Percentiles rank a stretch among this genome's conserved stretches.
These are phyloP conservation scores for Tephrocybe sp. DNA, from an alignment of 768 basidiomycete genomes.

Conservation along the genomic window DNA sequence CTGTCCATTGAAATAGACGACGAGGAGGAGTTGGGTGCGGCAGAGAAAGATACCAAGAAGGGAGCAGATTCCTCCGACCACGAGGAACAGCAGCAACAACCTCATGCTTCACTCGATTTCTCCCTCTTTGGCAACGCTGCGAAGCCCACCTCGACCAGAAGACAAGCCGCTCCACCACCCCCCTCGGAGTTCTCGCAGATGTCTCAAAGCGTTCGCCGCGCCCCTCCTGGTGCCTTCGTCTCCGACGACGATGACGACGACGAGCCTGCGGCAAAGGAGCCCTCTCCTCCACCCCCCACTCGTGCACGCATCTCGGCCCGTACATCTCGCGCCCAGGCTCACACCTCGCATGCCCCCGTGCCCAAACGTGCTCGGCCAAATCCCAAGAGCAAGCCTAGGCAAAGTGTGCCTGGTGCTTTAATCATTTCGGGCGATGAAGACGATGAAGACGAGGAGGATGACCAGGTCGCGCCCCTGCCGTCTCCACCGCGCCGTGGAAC, in stretches of 20 bases:
- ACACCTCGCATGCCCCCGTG: neutral
- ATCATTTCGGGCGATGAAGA: conserved; percentile 38
- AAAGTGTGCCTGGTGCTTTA: conserved; percentile 44
- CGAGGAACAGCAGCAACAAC: conserved; percentile 11
- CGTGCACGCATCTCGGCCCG: conserved; percentile 1
- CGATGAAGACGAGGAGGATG: conserved; percentile 23
- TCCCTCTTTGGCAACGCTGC: conserved; percentile 23
- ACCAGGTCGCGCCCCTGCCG: conserved; percentile 33
- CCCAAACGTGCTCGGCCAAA: conserved; percentile 1
- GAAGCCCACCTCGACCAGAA: conserved; percentile 12
- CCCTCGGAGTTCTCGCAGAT: conserved; percentile 9
- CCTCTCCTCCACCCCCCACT: conserved; percentile 1
- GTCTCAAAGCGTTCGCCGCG: conserved; percentile 25
- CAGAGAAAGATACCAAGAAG: conserved; percentile 7
- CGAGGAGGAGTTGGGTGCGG: conserved; percentile 5
- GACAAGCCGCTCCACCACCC: neutral
- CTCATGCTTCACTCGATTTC: conserved; percentile 12
- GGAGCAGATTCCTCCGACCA: conserved; percentile 7
- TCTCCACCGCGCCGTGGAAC: conserved; percentile 26
- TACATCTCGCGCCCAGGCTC: neutral
- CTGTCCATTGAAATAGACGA: conserved; percentile 6
- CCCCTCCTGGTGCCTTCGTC: conserved; percentile 48
- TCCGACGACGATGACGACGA: conserved; percentile 39
- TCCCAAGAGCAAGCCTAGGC: conserved; percentile 10
- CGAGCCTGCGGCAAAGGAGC: conserved; percentile 28